Evolutionary conservation across 2,329 filamentous ascomycete species (phyloP).

Genomic region (Beauveria pseudobassiana): DNA sequence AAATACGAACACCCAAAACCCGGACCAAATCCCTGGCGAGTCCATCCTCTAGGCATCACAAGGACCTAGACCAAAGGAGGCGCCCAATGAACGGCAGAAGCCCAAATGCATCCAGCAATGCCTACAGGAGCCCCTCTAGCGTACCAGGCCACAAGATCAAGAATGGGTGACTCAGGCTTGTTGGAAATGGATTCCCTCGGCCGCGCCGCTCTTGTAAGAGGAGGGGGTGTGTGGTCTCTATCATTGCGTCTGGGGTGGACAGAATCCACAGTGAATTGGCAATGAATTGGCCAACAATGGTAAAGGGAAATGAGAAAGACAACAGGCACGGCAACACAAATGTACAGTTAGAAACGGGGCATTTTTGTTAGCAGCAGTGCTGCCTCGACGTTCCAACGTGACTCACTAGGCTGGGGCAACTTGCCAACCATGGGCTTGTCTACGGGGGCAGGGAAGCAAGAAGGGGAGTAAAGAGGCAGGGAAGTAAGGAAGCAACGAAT

Average conservation of each 20-base stretch:
- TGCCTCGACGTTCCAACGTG: not conserved
- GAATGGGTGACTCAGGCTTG: not conserved
- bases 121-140: not conserved
- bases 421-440: too few species aligned
- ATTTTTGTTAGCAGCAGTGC: not conserved
- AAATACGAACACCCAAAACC: not conserved
- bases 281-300: constrained; percentile 6
- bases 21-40: not conserved
- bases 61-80: not conserved
- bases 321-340: not conserved
- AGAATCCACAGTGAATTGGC: not conserved
- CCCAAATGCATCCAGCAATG: not conserved
- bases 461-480: not conserved
- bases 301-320: not conserved
- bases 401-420: not conserved
- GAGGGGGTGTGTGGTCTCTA: not conserved
- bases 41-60: not conserved
- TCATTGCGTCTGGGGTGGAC: not conserved
- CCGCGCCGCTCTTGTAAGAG: not conserved
- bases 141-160: constrained; percentile 4
- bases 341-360: not conserved
- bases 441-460: not conserved
- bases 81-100: not conserved
- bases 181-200: not conserved
- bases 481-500: not conserved